Evolutionary conservation across 169 alveolate genomes (phyloP), one percentile per base, ranked within the genome.

Genomic region (Cryptosporidium bovis): DNA sequence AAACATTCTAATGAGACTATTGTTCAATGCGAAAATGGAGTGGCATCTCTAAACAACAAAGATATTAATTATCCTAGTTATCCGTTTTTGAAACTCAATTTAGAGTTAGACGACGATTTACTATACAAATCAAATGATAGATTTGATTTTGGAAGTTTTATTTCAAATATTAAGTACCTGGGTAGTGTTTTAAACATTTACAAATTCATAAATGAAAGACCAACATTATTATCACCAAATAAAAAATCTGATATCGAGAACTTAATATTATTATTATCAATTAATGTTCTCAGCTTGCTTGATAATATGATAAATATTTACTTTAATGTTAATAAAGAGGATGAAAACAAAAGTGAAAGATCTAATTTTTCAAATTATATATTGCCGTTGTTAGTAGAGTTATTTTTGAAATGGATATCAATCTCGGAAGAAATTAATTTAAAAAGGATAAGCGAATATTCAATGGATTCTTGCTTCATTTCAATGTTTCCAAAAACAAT

Each of bases 321-420:
- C 5, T 27, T 62, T 24, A 56, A 40, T 3, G 71, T 58, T 6
- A 34, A 60, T 12, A 44, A 71, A 3, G 33, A 18, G 10, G 15
- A 55, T 20, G 44, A 44, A 8, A 34, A 40, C 10, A 56, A 40
- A 3, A 40, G 34, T 20, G 50, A 24, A 10, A n/a, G 51, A 29
- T 12, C 33, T 10, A 15, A 12, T 20, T 62, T 77, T 13, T 18
- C 50, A n/a, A 64, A 77, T 12, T 58, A 8, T 46, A 60, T 77
- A n/a, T 33, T 71, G 6, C 71, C 87, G 16, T 27, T 77, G 8
- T 29, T 62, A 16, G 40, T 77, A 7, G 71, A 77, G 20, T 40
- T 53, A 5, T 77, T 48, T 18, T 66, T 77, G 7, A 56, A 60
- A 13, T 77, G 87, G 87, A 40, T 77, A n/a, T 16, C 40, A 40